Conservation (phyloP, 352 stramenopile genomes). For the Globisporangium megalacanthum region DNA sequence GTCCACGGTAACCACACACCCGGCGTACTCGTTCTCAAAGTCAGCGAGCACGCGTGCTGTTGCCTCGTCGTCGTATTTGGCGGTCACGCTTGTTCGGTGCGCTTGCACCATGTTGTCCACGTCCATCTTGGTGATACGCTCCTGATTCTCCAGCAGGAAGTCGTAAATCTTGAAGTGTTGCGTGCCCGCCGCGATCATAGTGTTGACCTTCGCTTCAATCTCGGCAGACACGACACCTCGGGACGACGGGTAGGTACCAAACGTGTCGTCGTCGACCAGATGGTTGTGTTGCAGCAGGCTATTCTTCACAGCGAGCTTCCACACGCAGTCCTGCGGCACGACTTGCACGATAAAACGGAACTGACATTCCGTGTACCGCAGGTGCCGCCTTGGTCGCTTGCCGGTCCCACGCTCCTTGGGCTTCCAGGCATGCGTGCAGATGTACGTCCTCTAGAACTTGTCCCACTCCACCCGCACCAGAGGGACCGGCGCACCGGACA, state of each 20-base stretch:
- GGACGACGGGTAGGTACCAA: no score
- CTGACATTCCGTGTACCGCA: neutral
- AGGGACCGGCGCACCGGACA: neutral
- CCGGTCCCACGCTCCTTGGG: neutral
- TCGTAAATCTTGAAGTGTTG: no score
- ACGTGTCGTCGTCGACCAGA: no score
- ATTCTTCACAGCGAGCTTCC: neutral
- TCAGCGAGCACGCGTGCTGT: neutral
- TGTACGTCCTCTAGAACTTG: neutral
- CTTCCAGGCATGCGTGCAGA: neutral
- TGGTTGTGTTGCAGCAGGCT: neutral
- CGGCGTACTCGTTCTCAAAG: neutral
- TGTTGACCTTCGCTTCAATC: no score
- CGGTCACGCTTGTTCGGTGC: no score
- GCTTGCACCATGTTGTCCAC: no score
- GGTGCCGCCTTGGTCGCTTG: neutral
- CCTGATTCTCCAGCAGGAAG: no score
- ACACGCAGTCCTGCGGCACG: neutral
- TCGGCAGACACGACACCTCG: no score
- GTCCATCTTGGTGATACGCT: no score
- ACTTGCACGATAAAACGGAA: neutral
- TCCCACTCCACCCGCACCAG: neutral
- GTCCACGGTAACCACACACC: slow-evolving; percentile 4
- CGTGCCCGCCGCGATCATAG: no score
- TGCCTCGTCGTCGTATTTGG: no score